phyloP scores from a whole-genome alignment of 2,329 filamentous ascomycete genomes.

The Lasiodiplodia gonubiensis region DNA sequence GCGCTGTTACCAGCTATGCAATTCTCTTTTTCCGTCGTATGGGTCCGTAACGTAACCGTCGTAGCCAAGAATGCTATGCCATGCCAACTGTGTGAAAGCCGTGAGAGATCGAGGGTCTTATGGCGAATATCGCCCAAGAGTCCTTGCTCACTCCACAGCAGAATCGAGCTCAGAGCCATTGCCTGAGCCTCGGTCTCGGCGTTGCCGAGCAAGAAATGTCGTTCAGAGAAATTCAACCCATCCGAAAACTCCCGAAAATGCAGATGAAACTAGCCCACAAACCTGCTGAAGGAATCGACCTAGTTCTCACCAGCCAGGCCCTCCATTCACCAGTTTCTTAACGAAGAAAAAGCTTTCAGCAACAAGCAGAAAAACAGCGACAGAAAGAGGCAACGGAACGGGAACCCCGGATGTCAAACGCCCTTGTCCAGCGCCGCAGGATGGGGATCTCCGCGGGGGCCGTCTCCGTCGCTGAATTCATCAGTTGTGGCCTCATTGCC shows the following conservation, averaged over 20 bases:
- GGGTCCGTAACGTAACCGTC: conserved; percentile 19
- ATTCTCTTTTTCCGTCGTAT: conserved; percentile 5
- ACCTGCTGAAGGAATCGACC: not conserved
- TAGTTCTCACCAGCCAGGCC: conserved; percentile 3
- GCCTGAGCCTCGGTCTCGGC: not conserved
- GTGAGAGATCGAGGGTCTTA: not conserved
- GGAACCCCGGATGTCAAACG: conserved; percentile 9
- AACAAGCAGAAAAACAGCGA: conserved; percentile 12
- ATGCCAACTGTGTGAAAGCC: conserved; percentile 2
- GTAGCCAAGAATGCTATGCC: conserved; percentile 26
- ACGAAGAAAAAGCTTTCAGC: conserved; percentile 12
- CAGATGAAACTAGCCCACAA: not conserved
- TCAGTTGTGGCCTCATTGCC: conserved; percentile 6
- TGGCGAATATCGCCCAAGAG: not conserved
- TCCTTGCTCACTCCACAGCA: not conserved
- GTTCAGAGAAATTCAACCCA: not conserved
- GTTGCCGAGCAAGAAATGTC: conserved; percentile 8
- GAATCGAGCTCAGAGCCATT: not conserved
- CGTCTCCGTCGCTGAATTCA: conserved; percentile 11
- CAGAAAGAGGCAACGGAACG: conserved; percentile 3
- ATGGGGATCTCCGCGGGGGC: not conserved
- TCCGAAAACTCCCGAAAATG: conserved; percentile 11
- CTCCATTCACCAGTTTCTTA: not conserved
- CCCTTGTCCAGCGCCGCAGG: not conserved
- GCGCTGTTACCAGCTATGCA: not conserved